Base-by-base conservation (phyloP, 2,329 filamentous ascomycete genomes). In the Rachicladosporium sp. region DNA sequence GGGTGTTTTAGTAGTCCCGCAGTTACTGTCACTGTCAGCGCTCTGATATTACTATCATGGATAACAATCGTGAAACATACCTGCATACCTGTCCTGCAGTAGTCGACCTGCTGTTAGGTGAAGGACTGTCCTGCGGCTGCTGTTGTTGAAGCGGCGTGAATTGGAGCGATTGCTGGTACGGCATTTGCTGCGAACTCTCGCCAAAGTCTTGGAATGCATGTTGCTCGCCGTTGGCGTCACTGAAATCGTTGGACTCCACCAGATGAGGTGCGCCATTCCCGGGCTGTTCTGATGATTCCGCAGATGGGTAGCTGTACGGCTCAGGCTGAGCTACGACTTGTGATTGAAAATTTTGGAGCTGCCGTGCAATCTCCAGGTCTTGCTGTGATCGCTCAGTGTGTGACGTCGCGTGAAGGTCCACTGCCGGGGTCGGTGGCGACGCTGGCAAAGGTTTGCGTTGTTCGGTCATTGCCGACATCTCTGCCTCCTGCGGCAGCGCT, bases 1-100 rank as follows among this genome's bases (percentile, higher is more conserved):
- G 15, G 91, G 91, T 35, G 91, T 98, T 59, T 82, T 80, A 38
- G 87, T 95, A 10, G 91, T 96, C 42, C 81, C 82, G 59, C 91
- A 98, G 63, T 98, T 98, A 59, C 91, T 98, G 48, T 38, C 36
- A 36, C 31, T 15, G 46, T 49, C 40, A 49, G 46, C 15, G 19
- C 39, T 33, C 33, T 31, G 27, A 23, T 10, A 7, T 19, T n/a
- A 8, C 23, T 27, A 27, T 27, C 23, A 27, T 27, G 23, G 23
- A 27, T 27, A 8, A 8, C 23, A 6, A 30, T 34, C 38, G 43
- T 35, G 42, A 27, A 21, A 53, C 71, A 54, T 64, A 82, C 80
- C 80, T 84, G 76, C 80, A 85, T 34, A 82, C 66, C 57, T 84
- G 80, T 2, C 78, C 79, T 36, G 33, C 29, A 33, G 35, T 15